Evolutionary conservation across 495 filamentous ascomycete species (phyloP), one percentile per base, ranked within the genome.

Genomic region (Hypomontagnella submonticulosa): DNA sequence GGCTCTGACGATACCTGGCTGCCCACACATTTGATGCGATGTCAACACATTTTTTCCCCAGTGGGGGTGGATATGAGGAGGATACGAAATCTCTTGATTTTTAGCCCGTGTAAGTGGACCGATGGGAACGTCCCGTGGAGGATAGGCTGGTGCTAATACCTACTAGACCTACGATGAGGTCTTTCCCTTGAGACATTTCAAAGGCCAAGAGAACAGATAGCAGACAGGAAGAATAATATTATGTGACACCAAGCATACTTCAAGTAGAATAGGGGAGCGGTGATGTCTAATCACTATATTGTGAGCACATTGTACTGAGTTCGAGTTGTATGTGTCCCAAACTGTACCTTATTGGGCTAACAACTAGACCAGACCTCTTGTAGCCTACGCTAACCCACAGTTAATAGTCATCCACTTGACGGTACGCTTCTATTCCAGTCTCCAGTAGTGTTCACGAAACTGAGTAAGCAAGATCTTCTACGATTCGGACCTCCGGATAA

Each of bases 401-500:
- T n/a, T n/a, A n/a, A n/a, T n/a, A n/a, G n/a, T n/a, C n/a, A n/a
- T n/a, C n/a, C n/a, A n/a, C n/a, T n/a, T n/a, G n/a, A n/a, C n/a
- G n/a, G n/a, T n/a, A n/a, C n/a, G n/a, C n/a, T n/a, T n/a, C n/a
- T n/a, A n/a, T n/a, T n/a, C n/a, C n/a, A n/a, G n/a, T n/a, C n/a
- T n/a, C n/a, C n/a, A n/a, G n/a, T n/a, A n/a, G n/a, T n/a, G n/a
- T n/a, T n/a, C n/a, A n/a, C n/a, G 32, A 30, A 16, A 20, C 51
- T 4, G 9, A 49, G 43, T 33, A 46, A 48, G 43, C 30, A 46
- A 36, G 23, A 23, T 13, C 36, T 52, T 46, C 52, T 2, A 15
- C n/a, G 12, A 16, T 8, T 36, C 65, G 65, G 65, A 67, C 58
- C 23, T 63, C 58, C 58, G 65, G 13, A 27, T 2, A 27, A 32